phyloP scores from a whole-genome alignment of 257 asterid genomes.

The Jacaranda copaia region DNA sequence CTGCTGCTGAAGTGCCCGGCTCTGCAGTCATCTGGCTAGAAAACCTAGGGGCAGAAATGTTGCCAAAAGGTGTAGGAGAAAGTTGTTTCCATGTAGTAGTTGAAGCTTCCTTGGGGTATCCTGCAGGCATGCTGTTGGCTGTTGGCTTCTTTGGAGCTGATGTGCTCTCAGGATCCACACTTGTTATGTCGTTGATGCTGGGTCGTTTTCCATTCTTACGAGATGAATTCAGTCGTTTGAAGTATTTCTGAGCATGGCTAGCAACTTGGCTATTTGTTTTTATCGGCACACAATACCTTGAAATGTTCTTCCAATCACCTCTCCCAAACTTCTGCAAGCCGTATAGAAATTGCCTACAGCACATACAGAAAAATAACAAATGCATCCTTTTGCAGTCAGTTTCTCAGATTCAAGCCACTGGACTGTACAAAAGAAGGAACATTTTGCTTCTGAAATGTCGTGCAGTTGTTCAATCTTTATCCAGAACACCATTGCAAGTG shows the following conservation, averaged over 20 bases:
- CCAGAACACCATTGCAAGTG: background rate
- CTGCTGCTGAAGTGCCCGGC: too few relatives aligned
- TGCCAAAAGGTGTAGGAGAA: too few relatives aligned
- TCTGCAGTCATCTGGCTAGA: too few relatives aligned
- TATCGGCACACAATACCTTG: conserved; percentile 25
- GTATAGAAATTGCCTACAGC: conserved; percentile 34
- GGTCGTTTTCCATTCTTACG: conserved; percentile 27
- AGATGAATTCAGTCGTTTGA: conserved; percentile 29
- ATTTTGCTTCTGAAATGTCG: conserved; percentile 10
- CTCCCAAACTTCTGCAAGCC: conserved; percentile 43
- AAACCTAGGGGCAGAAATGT: too few relatives aligned
- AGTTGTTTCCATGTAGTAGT: too few relatives aligned
- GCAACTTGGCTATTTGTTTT: conserved; percentile 44
- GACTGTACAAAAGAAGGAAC: background rate
- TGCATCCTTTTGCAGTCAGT: background rate
- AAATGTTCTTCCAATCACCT: conserved; percentile 48
- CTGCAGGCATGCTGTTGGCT: conserved; percentile 17
- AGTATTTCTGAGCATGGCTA: conserved; percentile 47
- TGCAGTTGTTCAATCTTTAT: background rate
- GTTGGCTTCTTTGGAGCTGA: conserved; percentile 16
- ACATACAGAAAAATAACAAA: background rate
- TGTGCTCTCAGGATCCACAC: conserved; percentile 7
- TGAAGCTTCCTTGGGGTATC: background rate
- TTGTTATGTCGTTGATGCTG: conserved; percentile 33
- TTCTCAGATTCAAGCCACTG: background rate